Conservation (phyloP, 129 eudicot genomes). For the Sambucus nigra region DNA sequence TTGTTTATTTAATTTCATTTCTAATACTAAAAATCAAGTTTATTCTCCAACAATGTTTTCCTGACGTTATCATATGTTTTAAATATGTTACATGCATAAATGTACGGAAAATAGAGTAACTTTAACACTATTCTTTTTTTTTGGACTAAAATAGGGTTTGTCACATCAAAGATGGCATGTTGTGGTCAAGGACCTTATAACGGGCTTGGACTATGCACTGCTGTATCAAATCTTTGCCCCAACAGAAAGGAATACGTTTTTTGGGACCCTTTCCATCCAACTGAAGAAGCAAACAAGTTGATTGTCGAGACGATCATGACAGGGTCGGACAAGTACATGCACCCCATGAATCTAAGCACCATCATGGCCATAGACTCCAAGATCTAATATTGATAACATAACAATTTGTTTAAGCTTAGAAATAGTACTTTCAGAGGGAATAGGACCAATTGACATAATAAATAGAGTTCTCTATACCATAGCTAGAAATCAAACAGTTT, state of each 20-base stretch:
- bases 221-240: constrained; percentile 38
- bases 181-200: constrained; percentile 82
- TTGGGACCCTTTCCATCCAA: constrained; percentile 81
- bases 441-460: too few species aligned
- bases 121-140: neutral
- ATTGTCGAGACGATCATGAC: constrained; percentile 40
- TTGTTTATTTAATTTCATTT: too few species aligned
- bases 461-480: too few species aligned
- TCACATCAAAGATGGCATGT: constrained; percentile 57
- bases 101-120: neutral
- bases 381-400: neutral
- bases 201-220: constrained; percentile 60
- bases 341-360: constrained; percentile 73
- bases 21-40: too few species aligned
- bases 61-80: too few species aligned
- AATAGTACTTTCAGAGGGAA: too few species aligned
- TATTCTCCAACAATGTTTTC: too few species aligned
- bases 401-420: neutral
- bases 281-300: constrained; percentile 54
- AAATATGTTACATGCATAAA: neutral
- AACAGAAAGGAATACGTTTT: constrained; percentile 36
- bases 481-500: too few species aligned
- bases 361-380: constrained; percentile 51
- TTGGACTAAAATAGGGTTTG: constrained; percentile 31
- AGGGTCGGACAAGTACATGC: constrained; percentile 53